A percentile compares a stretch with the other conserved stretches of the same genome.
Conservation (phyloP, 2,329 filamentous ascomycete species). For the Penicillium sp. region DNA sequence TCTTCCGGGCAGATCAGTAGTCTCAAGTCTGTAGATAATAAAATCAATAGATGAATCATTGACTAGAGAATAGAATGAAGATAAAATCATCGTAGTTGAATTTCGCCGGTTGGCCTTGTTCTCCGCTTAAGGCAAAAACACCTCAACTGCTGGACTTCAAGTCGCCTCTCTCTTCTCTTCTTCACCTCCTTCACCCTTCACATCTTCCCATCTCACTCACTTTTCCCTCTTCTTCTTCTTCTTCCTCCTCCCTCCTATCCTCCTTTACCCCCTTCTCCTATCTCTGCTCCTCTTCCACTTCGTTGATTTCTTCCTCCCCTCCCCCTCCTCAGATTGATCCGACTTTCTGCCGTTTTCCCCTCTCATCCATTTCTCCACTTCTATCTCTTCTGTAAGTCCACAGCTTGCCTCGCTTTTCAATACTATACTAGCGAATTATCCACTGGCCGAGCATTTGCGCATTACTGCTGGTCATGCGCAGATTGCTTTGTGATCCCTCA, state of each 20-base stretch:
- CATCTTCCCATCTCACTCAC: background rate
- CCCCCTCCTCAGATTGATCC: slow-evolving; percentile 20
- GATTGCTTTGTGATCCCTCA: slow-evolving; percentile 1
- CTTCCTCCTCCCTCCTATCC: slow-evolving; percentile 9
- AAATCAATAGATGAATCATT: background rate
- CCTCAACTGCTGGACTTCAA: slow-evolving; percentile 5
- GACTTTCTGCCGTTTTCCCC: slow-evolving; percentile 20
- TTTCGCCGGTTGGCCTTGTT: slow-evolving; percentile 6
- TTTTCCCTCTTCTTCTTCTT: slow-evolving; percentile 10
- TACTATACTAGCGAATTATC: background rate
- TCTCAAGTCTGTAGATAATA: no score
- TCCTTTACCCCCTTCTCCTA: slow-evolving; percentile 12
- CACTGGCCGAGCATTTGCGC: background rate
- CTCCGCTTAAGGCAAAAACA: slow-evolving; percentile 24
- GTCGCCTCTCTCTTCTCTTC: background rate
- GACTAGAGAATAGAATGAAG: background rate
- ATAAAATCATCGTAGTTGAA: slow-evolving; percentile 1
- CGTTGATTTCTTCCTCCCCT: slow-evolving; percentile 15
- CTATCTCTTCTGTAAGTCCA: slow-evolving; percentile 20
- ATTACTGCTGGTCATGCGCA: slow-evolving; percentile 1
- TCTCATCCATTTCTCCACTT: slow-evolving; percentile 25
- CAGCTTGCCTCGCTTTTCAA: slow-evolving; percentile 5
- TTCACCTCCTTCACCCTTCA: slow-evolving; percentile 1
- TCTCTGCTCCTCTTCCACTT: slow-evolving; percentile 20
- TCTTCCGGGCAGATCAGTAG: slow-evolving; percentile 55